Conservation (phyloP, 2,329 filamentous ascomycete genomes). For the Botrytis byssoidea region DNA sequence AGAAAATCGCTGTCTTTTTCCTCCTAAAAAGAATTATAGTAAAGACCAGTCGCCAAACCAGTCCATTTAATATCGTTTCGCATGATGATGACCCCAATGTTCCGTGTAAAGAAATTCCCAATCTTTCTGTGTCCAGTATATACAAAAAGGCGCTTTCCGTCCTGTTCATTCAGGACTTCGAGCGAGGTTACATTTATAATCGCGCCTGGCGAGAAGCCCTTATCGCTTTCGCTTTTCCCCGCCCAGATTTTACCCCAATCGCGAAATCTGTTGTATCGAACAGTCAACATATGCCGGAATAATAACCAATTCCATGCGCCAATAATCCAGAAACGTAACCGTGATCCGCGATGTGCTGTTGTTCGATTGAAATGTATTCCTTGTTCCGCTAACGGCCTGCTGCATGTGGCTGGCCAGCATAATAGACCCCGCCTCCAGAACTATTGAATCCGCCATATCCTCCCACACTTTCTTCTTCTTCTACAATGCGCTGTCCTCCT, state of each 20-base stretch:
- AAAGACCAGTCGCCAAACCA: constrained; percentile 1
- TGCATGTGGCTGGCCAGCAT: constrained; percentile 31
- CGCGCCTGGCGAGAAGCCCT: not conserved
- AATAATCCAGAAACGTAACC: constrained; percentile 10
- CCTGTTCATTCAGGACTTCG: not conserved
- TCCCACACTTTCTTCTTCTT: constrained; percentile 27
- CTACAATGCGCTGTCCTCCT: constrained; percentile 26
- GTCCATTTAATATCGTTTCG: constrained; percentile 10
- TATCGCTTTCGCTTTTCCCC: constrained; percentile 6
- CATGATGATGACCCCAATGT: not conserved
- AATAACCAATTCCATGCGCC: constrained; percentile 3
- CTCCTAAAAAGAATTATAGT: constrained; percentile 10
- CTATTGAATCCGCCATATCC: constrained; percentile 32
- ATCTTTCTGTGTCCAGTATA: constrained; percentile 11
- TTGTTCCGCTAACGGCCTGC: constrained; percentile 14
- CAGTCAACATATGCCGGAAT: constrained; percentile 5
- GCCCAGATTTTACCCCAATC: not conserved
- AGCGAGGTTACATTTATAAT: constrained; percentile 15
- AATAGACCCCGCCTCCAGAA: constrained; percentile 32
- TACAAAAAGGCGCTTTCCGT: constrained; percentile 10
- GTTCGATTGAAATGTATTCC: not conserved
- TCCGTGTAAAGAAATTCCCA: constrained; percentile 12
- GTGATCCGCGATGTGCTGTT: constrained; percentile 4
- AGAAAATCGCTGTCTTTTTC: not conserved
- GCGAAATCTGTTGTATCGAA: not conserved